Conservation (phyloP, 2,329 filamentous ascomycete genomes). For the Trichoderma gracile region DNA sequence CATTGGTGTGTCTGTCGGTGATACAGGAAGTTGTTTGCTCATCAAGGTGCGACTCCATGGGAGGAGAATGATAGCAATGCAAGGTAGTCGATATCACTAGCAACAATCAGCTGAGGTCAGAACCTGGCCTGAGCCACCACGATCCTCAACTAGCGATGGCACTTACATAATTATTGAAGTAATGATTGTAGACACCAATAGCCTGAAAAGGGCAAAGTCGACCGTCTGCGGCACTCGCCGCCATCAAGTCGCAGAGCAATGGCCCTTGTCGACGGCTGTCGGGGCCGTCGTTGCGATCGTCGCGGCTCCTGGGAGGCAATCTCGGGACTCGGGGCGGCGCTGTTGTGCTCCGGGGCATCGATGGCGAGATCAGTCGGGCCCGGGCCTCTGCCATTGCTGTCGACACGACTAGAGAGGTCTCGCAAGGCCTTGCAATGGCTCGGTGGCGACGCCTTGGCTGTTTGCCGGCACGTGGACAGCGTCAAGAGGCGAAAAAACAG, state of each 20-base stretch:
- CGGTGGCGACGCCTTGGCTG: conserved; percentile 7
- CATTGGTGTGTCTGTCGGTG: neutral
- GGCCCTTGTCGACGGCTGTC: conserved; percentile 1
- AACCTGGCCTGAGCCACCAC: conserved; percentile 1
- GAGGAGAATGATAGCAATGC: too few species aligned
- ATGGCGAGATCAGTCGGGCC: conserved; percentile 16
- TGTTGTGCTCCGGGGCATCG: conserved; percentile 21
- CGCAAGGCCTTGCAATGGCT: neutral
- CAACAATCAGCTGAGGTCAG: conserved; percentile 23
- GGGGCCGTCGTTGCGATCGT: neutral
- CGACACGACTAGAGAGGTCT: neutral
- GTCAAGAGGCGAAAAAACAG: neutral
- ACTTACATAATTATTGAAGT: neutral
- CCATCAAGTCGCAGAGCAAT: neutral
- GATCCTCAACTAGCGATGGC: neutral
- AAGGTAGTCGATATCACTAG: neutral
- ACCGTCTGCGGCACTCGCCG: conserved; percentile 1
- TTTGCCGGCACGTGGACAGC: conserved; percentile 19
- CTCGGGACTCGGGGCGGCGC: conserved; percentile 21
- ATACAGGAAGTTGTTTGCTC: neutral
- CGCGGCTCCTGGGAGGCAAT: conserved; percentile 16
- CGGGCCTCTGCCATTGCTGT: neutral
- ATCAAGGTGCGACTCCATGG: neutral
- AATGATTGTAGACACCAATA: neutral
- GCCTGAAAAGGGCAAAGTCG: neutral